Evolutionary conservation across 257 asterid species (phyloP).

Genomic region (Ligustrum vulgare): DNA sequence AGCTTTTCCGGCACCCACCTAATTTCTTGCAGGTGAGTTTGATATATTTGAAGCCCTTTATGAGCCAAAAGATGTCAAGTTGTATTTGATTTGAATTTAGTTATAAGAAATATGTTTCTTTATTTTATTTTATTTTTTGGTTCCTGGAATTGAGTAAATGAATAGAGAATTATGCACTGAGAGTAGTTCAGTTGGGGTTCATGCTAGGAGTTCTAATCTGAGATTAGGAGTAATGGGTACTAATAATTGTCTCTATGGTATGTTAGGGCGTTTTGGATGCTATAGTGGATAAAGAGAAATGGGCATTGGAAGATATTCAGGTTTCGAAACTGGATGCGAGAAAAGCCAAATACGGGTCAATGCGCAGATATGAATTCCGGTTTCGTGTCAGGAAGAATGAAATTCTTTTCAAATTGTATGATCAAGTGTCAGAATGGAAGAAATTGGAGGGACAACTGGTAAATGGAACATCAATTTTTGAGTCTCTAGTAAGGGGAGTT

Average conservation of each 20-base stretch:
- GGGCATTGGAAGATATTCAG: conserved; percentile 57
- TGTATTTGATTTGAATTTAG: conserved; percentile 8
- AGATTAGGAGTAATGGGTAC: background rate
- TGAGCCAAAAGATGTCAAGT: background rate
- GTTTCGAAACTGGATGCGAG: conserved; percentile 53
- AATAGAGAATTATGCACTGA: background rate
- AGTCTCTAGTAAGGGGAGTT: conserved; percentile 45
- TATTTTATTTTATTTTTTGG: too few species aligned
- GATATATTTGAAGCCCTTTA: background rate
- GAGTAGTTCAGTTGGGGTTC: conserved; percentile 1
- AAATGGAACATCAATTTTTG: conserved; percentile 42
- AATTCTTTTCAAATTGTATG: conserved; percentile 54
- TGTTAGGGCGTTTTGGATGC: conserved; percentile 53
- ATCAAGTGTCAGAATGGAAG: conserved; percentile 56
- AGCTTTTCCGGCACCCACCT: conserved; percentile 33
- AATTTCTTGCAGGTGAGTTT: conserved; percentile 39
- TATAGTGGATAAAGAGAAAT: conserved; percentile 57
- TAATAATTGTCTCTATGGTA: background rate
- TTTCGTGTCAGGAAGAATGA: conserved; percentile 51
- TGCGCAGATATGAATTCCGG: conserved; percentile 45
- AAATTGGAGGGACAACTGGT: conserved; percentile 28
- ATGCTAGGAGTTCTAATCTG: background rate
- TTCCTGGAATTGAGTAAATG: background rate
- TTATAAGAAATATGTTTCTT: background rate
- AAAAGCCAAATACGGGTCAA: conserved; percentile 44